Conservation (phyloP, 2,329 filamentous ascomycete species). For the Cercospora citrullina region DNA sequence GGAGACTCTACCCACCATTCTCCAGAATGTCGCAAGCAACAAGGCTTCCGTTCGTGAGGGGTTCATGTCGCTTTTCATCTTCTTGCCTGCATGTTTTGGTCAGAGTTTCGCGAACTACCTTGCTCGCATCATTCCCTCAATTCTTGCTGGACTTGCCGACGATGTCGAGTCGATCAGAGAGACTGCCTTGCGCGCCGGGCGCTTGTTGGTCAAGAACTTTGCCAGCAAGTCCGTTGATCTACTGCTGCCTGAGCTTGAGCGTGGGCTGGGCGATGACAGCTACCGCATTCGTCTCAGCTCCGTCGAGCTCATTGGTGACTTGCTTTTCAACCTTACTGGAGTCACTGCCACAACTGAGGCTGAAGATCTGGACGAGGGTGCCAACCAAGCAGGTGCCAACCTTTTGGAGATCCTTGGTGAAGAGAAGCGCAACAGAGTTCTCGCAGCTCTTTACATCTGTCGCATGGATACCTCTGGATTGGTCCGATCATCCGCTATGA, state of each 20-base stretch:
- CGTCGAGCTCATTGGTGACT: slow-evolving; percentile 92
- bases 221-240: slow-evolving; percentile 92
- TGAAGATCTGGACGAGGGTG: slow-evolving; percentile 77
- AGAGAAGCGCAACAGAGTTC: slow-evolving; percentile 93
- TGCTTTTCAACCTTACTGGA: slow-evolving; percentile 96
- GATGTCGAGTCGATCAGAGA: slow-evolving; percentile 96
- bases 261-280: slow-evolving; percentile 94
- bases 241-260: slow-evolving; percentile 88
- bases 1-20: slow-evolving; percentile 91
- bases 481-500: slow-evolving; percentile 84
- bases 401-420: slow-evolving; percentile 90
- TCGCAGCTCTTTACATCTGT: slow-evolving; percentile 97
- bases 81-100: slow-evolving; percentile 96
- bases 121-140: slow-evolving; percentile 91
- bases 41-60: slow-evolving; percentile 91
- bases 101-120: slow-evolving; percentile 98
- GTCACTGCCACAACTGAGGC: slow-evolving; percentile 76
- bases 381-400: slow-evolving; percentile 86
- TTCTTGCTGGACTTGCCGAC: slow-evolving; percentile 89
- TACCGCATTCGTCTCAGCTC: slow-evolving; percentile 98
- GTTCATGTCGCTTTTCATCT: slow-evolving; percentile 99
- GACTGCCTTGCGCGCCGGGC: slow-evolving; percentile 89
- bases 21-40: slow-evolving; percentile 91
- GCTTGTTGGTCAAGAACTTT: slow-evolving; percentile 97
- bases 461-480: slow-evolving; percentile 92